Conservation (phyloP, 805 yeast species). For the Teunomyces tritomae region DNA sequence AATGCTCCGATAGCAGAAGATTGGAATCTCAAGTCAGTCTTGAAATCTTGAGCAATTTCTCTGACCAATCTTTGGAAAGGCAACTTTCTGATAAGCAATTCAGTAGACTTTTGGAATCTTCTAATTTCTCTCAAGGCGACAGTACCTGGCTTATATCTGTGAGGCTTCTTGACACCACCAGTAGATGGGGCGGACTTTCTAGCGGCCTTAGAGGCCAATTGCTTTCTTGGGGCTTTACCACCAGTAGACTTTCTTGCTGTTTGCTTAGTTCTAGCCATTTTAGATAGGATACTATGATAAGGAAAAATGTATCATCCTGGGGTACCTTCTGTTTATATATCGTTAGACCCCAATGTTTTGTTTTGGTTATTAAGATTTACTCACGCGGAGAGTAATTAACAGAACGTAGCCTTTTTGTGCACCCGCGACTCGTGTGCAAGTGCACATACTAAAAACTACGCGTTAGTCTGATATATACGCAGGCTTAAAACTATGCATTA, state of each 20-base stretch:
- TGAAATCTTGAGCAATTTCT: conserved; percentile 93
- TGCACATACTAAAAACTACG: background rate
- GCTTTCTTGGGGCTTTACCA: conserved; percentile 96
- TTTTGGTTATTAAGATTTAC: background rate
- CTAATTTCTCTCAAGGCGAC: conserved; percentile 96
- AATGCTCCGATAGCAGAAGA: conserved; percentile 96
- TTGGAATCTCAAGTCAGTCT: conserved; percentile 93
- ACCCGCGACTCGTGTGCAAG: background rate
- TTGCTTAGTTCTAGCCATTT: conserved; percentile 92
- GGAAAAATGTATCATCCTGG: background rate
- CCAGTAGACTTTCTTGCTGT: conserved; percentile 94
- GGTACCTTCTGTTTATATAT: conserved; percentile 1
- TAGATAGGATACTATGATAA: conserved; percentile 8
- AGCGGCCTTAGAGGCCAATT: conserved; percentile 87
- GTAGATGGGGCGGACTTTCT: conserved; percentile 90
- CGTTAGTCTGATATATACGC: background rate
- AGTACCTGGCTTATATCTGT: conserved; percentile 97
- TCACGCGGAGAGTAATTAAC: background rate
- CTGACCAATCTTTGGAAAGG: conserved; percentile 97
- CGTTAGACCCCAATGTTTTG: background rate
- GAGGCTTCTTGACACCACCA: conserved; percentile 93
- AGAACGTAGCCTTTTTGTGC: background rate
- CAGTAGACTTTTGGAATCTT: conserved; percentile 96
- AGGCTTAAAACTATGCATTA: too few relatives aligned
- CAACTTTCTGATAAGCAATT: conserved; percentile 88